phyloP scores from a whole-genome alignment of 257 asterid genomes.

The Nicotiana otophora region DNA sequence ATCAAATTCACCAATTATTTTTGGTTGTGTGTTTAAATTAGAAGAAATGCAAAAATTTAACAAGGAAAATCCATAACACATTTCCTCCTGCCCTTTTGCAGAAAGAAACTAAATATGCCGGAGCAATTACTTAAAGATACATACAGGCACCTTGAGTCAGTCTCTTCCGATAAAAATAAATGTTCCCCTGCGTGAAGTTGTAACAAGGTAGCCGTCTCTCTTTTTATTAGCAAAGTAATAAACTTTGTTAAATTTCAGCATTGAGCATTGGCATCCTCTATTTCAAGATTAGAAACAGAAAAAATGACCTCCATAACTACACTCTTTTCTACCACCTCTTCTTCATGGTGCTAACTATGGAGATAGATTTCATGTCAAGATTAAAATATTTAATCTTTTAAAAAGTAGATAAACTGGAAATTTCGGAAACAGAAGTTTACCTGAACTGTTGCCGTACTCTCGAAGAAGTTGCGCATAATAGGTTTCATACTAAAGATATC shows the following conservation, averaged over 20 bases:
- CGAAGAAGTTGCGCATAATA: constrained; percentile 74
- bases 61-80: not conserved
- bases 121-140: not conserved
- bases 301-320: not conserved
- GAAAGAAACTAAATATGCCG: not conserved
- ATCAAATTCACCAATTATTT: no score
- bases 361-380: not conserved
- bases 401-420: not conserved
- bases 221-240: not conserved
- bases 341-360: not conserved
- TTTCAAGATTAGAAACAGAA: no score
- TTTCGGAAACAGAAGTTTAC: constrained; percentile 25
- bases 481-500: constrained; percentile 70
- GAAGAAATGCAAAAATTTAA: not conserved
- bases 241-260: not conserved
- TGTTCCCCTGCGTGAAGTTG: no score
- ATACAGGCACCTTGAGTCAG: not conserved
- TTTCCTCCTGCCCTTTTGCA: not conserved
- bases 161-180: not conserved
- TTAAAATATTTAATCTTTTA: not conserved
- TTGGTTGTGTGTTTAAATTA: no score
- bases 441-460: constrained; percentile 88
- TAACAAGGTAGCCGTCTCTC: no score
- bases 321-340: not conserved
- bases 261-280: no score